Percentiles rank a stretch among this genome's conserved stretches.
These are phyloP conservation scores for Bacterosira constricta DNA, from an alignment of 108 stramenopile species.

Conservation along the genomic window DNA sequence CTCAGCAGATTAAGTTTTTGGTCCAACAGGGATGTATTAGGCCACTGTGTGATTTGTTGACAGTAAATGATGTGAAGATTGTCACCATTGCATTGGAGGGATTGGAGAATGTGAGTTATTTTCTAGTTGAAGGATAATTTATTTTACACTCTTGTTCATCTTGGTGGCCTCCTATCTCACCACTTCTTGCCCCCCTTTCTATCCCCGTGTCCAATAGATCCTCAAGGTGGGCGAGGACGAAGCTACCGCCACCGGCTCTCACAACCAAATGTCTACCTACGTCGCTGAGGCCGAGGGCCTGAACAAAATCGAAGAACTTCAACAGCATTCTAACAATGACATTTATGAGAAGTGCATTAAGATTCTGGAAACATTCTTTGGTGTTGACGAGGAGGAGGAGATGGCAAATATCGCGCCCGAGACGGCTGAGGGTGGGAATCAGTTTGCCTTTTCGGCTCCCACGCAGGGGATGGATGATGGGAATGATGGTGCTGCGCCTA, in stretches of 20 bases:
- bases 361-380: constrained; percentile 94
- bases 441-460: constrained; percentile 76
- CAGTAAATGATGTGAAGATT: constrained; percentile 94
- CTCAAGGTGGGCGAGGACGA: constrained; percentile 96
- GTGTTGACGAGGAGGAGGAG: constrained; percentile 92
- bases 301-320: constrained; percentile 92
- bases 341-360: constrained; percentile 92
- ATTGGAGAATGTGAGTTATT: constrained; percentile 82
- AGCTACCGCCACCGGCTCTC: constrained; percentile 67
- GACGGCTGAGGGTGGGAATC: constrained; percentile 62
- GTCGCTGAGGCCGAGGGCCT: constrained; percentile 95
- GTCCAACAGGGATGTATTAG: constrained; percentile 94
- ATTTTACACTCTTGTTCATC: neutral
- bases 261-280: constrained; percentile 92
- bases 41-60: constrained; percentile 91
- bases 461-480: constrained; percentile 33
- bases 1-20: constrained; percentile 93
- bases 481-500: constrained; percentile 15
- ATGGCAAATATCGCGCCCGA: constrained; percentile 71
- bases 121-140: constrained; percentile 3
- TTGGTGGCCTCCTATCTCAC: neutral
- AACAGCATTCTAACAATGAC: constrained; percentile 93
- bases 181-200: neutral
- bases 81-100: constrained; percentile 97
- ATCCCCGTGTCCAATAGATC: constrained; percentile 49